Evolutionary conservation across 1,139 yeast species (phyloP), one percentile per base, ranked within the genome.

Genomic region (Yamadazyma pseudoaaseri): DNA sequence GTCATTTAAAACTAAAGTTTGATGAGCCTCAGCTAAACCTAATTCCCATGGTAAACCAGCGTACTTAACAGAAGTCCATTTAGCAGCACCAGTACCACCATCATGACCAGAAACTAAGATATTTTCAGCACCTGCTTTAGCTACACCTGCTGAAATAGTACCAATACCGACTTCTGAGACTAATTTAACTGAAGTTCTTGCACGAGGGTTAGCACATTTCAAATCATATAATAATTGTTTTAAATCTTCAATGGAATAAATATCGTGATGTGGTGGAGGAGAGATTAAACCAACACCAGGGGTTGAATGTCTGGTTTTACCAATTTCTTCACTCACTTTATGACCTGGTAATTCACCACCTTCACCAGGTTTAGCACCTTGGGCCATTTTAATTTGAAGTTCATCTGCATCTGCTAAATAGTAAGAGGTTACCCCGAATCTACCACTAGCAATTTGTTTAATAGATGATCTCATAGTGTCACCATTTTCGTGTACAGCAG

Each of bases 51-150:
- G 97, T 49, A 92, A 75, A 64, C 97, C 97, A 35, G 98, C 97
- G 58, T 89, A 82, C 62, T 90, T 90, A 60, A 92, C 87, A 55
- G 96, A 92, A 20, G 97, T 90, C 86, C 95, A 86, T 62, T 95
- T 81, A 38, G 97, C 92, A 38, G 97, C 97, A 81, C 98, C 98
- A 43, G 98, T 92, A 73, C 98, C 98, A 78, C 98, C 98, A 62
- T 90, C 97, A 58, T 94, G 97, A 54, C 97, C 97, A 42, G 96
- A 86, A 48, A 92, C 86, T 56, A 90, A 74, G 52, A 92, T 85
- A 60, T 90, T 96, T 58, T 92, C 97, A 11, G 97, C 96, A 57
- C 95, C 95, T 18, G 98, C 97, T 67, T 92, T 92, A 43, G 97
- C 97, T 24, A 92, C 98, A 76, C 98, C 98, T 26, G 97, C 89